Percentiles rank a stretch among this genome's conserved stretches.
Conservation (phyloP, 805 yeast species). For the Wickerhamomyces silvicola region DNA sequence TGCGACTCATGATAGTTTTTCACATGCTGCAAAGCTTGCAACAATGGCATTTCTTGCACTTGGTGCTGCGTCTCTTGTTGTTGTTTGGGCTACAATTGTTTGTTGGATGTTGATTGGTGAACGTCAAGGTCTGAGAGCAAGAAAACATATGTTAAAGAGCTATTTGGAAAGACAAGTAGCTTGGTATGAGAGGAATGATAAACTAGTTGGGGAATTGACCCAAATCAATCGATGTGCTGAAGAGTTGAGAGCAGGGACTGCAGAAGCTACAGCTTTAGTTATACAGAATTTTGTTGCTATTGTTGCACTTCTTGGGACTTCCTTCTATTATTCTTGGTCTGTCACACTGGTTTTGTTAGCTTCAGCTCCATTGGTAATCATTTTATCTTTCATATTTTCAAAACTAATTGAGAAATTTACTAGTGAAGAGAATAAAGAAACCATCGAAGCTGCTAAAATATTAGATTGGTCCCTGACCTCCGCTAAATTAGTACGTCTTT, state of each 20-base stretch:
- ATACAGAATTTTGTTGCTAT: conserved; percentile 48
- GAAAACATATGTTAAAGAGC: conserved; percentile 38
- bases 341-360: conserved; percentile 74
- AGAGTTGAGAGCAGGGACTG: conserved; percentile 59
- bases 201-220: conserved; percentile 55
- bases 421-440: conserved; percentile 46
- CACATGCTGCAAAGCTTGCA: conserved; percentile 30
- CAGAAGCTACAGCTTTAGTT: conserved; percentile 58
- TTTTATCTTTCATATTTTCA: conserved; percentile 45
- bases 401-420: conserved; percentile 43
- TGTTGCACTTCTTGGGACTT: conserved; percentile 49
- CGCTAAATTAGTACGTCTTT: conserved; percentile 53
- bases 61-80: conserved; percentile 39
- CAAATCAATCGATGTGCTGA: conserved; percentile 70
- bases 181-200: conserved; percentile 59
- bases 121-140: conserved; percentile 51
- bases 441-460: conserved; percentile 51
- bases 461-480: conserved; percentile 67
- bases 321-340: conserved; percentile 80
- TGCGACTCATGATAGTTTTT: conserved; percentile 25
- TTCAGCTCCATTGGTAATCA: conserved; percentile 59
- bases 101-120: conserved; percentile 73
- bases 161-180: conserved; percentile 40
- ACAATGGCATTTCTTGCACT: conserved; percentile 37
- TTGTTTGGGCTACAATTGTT: conserved; percentile 48